Evolutionary conservation across 1,284 basidiomycete species (phyloP), one percentile per base, ranked within the genome.

Genomic region (Ceratobasidium sp.): DNA sequence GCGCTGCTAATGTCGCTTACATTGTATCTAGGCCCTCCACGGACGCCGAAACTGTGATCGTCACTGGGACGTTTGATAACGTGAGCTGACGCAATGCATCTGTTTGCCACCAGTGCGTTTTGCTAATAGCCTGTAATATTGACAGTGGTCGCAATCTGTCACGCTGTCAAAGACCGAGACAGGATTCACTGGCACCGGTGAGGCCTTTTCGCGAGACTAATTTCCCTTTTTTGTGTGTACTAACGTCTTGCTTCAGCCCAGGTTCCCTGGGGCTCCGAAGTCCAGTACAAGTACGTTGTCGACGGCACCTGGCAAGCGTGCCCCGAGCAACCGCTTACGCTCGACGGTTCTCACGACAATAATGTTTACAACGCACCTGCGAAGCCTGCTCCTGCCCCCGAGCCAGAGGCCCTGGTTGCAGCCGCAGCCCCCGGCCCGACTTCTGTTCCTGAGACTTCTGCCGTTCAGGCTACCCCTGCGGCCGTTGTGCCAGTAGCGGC

Each of bases 231-330:
- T 47, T 35, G 26, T 8, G 28, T 35, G 1, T n/a, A n/a, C 46
- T 47, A 44, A 50, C 46, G 32, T 49, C 50, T 47, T 47, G 23
- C 11, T 16, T 9, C 26, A 14, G 82, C 87, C 26, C 79, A 82
- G 72, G 82, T 92, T 38, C 90, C 91, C 3, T 93, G 88, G 87
- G 86, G 83, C 62, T 79, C 86, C 66, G 90, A 87, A 77, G 82
- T 92, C 74, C 77, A 82, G 7, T 94, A 91, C 87, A 94, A 94
- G 81, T 94, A 88, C 78, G 83, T 93, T 79, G 91, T 94, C 69
- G 92, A 94, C 78, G 91, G 89, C 38, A 79, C 80, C 73, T 94
- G 92, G 92, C 78, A 82, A 46, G 85, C 86, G 57, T 84, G 85
- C 66, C 83, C 85, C 52, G 84, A 85, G 74, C 84, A 84, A 74